Evolutionary conservation across 176 grass and related monocot genomes (phyloP), one percentile per base, ranked within the genome.

Genomic region (Eragrostis nindensis): DNA sequence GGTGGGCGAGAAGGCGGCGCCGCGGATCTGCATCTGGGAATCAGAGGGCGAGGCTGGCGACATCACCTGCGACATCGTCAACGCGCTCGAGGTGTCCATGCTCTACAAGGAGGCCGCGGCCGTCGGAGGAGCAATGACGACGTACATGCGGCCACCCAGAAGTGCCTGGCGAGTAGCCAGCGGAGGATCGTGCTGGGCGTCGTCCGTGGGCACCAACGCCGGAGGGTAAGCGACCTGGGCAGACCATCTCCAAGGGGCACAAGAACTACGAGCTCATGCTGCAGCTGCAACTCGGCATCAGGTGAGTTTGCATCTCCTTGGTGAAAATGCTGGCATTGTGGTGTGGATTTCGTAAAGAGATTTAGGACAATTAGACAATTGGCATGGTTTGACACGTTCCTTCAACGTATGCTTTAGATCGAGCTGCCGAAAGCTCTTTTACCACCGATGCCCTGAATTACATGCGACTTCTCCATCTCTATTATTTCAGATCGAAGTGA

Each of bases 201-300:
- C 81, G 0, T 40, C 87, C 1, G 87, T 70, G 5, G 81, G 86
- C 6, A 78, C 80, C n/a, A n/a, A 87, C 85, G 24, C 85, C 88
- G 0, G 91, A 97, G 80, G 73, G 57, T 9, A 97, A 93, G 75
- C 90, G 92, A 70, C 94, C 89, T 0, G 94, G 94, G 46, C 91
- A 97, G 75, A 97, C 92, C 36, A 94, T 97, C 83, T 88, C 90
- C 89, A 97, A 94, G 66, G 94, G 94, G 18, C 94, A 97, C 49
- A 97, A 94, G 84, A 97, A 94, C 74, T 97, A 97, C 70, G 94
- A 97, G 60, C 88, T 97, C 54, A 97, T 97, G 94, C 85, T 91
- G n/a, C 92, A 94, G 80, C 87, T 97, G 76, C 94, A 97, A 76
- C 71, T 97, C 78, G 94, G 94, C 62, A 94, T 97, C 84, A 89